Base-by-base conservation (phyloP, 176 grass and related monocot species). In the Raddia distichophylla region DNA sequence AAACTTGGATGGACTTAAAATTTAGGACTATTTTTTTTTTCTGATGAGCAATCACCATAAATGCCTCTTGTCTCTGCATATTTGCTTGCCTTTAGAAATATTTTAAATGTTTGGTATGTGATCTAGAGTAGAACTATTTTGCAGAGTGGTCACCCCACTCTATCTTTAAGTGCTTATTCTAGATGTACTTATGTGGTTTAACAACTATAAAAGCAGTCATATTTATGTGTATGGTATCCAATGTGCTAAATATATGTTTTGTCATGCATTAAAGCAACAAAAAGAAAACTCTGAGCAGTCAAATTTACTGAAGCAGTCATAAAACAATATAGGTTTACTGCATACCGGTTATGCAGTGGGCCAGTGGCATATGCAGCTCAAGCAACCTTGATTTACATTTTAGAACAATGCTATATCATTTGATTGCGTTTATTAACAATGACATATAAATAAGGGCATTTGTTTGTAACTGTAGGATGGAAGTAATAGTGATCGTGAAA, bases 401-500 rank as follows among this genome's bases (percentile, higher is more conserved):
- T 12, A 84, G 6, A 79, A 35, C 33, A 90, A 53, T 51, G 43
- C n/a, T 51, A 18, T 67, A 73, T 52, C 18, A 22, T 86, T 45
- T 45, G 5, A 17, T 76, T 71, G 18, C 18, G 20, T 60, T 80
- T 89, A 64, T 49, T 60, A 27, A 64, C 60, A 89, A 60, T 77
- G 67, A 40, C 60, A 67, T 76, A 43, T 64, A 69, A 71, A 54
- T 32, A 77, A 44, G 57, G 51, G 66, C 60, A 86, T 73, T 42
- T 82, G 59, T 73, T 82, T 13, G 82, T 50, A 20, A 71, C 62
- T 74, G 46, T 84, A 99, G 96, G 96, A 93, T 86, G 96, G 87
- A 87, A 93, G 89, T 81, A 84, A 95, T 75, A 99, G 93, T 79
- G 96, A 95, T 22, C 80, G 37, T 73, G 96, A 99, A 89, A 93